Evolutionary conservation across 208 protist species (phyloP).

Genomic region (Entamoeba moshkovskii): DNA sequence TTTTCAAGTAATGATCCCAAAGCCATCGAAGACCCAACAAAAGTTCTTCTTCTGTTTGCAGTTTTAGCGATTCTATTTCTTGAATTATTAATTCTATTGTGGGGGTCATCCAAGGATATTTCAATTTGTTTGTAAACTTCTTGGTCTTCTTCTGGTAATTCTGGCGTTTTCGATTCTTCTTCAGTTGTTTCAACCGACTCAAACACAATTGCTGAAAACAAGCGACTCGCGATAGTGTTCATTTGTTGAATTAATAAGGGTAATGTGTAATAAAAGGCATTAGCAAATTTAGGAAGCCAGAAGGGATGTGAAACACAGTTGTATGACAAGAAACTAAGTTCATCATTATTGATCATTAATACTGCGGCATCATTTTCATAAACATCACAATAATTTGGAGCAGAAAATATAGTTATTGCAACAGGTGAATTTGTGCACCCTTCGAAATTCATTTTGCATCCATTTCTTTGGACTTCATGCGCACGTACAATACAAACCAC

Average conservation of each 20-base stretch:
- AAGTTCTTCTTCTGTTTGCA: background rate
- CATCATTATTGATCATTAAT: background rate
- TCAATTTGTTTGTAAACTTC: too few relatives aligned
- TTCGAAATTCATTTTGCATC: background rate
- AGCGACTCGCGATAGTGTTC: background rate
- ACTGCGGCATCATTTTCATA: background rate
- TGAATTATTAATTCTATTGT: background rate
- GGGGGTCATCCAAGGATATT: background rate
- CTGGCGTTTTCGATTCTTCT: background rate
- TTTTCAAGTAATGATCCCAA: background rate
- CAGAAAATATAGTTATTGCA: background rate
- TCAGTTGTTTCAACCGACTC: background rate
- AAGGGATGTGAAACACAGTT: background rate
- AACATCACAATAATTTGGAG: conserved; percentile 2
- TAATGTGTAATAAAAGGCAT: background rate
- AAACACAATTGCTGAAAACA: background rate
- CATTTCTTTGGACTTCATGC: background rate
- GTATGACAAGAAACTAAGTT: background rate
- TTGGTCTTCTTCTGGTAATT: background rate
- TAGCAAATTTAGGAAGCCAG: background rate
- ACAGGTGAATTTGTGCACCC: background rate
- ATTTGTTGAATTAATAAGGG: background rate
- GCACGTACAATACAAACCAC: background rate
- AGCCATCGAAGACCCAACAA: background rate
- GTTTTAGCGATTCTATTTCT: background rate